A percentile compares a stretch with the other conserved stretches of the same genome.
Evolutionary conservation across 371 early-diverging fungal species (phyloP).

Genomic region (Saksenaea oblongispora): DNA sequence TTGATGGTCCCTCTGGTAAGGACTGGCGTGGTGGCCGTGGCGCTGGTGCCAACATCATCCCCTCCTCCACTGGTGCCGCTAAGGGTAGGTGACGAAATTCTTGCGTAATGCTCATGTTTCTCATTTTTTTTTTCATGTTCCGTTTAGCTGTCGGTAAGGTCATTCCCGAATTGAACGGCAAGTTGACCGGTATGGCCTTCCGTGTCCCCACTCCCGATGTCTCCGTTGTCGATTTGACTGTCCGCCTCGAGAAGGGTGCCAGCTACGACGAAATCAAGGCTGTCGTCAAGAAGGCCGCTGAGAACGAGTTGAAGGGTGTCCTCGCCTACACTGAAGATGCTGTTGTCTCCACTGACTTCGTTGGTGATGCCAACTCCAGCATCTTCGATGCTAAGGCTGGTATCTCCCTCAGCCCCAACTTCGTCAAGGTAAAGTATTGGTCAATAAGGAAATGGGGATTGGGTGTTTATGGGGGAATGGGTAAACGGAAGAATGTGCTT

Average conservation of each 20-base stretch:
- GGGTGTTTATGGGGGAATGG: not conserved
- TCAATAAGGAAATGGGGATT: conserved; percentile 50
- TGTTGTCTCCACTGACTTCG: conserved; percentile 97
- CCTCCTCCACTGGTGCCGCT: conserved; percentile 99
- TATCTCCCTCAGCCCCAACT: conserved; percentile 94
- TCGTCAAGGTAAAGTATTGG: conserved; percentile 86
- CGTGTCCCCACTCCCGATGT: conserved; percentile 98
- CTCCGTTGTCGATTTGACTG: conserved; percentile 98
- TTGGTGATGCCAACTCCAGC: conserved; percentile 88
- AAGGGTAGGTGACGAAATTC: conserved; percentile 50
- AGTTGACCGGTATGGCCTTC: conserved; percentile 99
- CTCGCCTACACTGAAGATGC: conserved; percentile 96
- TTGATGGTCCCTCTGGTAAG: conserved; percentile 97
- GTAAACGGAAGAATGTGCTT: not conserved
- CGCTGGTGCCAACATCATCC: conserved; percentile 97
- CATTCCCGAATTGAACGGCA: conserved; percentile 95
- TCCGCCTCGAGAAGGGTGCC: conserved; percentile 87
- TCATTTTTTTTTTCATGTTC: conserved; percentile 2
- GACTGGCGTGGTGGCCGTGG: conserved; percentile 98
- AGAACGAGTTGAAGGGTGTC: conserved; percentile 88
- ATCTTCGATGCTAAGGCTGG: conserved; percentile 98
- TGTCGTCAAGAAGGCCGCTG: conserved; percentile 82
- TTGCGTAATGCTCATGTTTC: not conserved
- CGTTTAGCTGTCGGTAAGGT: conserved; percentile 94
- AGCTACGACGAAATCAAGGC: conserved; percentile 89